A percentile compares a stretch with the other conserved stretches of the same genome.
Conservation (phyloP, 2,329 filamentous ascomycete species). For the Eurotiales sp. region DNA sequence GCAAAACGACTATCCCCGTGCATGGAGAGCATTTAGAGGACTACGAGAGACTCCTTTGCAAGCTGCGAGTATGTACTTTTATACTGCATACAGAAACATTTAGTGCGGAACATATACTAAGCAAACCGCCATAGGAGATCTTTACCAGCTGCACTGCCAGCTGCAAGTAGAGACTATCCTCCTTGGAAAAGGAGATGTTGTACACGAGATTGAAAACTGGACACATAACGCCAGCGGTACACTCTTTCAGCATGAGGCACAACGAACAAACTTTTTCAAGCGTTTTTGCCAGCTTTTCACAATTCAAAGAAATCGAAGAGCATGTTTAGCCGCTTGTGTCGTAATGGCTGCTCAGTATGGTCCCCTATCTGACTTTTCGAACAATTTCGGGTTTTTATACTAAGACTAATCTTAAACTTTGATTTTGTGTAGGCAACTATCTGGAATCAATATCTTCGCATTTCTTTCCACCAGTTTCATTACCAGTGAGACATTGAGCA, state of each 20-base stretch:
- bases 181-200: constrained; percentile 8
- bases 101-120: neutral
- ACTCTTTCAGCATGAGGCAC: constrained; percentile 6
- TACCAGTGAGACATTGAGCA: neutral
- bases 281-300: constrained; percentile 18
- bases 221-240: constrained; percentile 1
- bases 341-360: constrained; percentile 15
- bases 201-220: constrained; percentile 13
- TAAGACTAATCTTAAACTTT: neutral
- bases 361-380: neutral
- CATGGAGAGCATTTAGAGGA: constrained; percentile 8
- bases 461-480: constrained; percentile 17
- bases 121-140: constrained; percentile 14
- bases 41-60: constrained; percentile 15
- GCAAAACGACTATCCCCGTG: constrained; percentile 7
- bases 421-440: constrained; percentile 8
- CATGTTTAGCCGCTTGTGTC: constrained; percentile 15
- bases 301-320: constrained; percentile 16
- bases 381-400: neutral
- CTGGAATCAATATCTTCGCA: constrained; percentile 21
- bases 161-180: constrained; percentile 16
- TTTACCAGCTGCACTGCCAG: constrained; percentile 20
- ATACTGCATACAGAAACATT: neutral
- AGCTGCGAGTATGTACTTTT: constrained; percentile 16
- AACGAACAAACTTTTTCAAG: constrained; percentile 13